Base-by-base conservation (phyloP, 2,329 filamentous ascomycete genomes). In the Pyricularia sp. region DNA sequence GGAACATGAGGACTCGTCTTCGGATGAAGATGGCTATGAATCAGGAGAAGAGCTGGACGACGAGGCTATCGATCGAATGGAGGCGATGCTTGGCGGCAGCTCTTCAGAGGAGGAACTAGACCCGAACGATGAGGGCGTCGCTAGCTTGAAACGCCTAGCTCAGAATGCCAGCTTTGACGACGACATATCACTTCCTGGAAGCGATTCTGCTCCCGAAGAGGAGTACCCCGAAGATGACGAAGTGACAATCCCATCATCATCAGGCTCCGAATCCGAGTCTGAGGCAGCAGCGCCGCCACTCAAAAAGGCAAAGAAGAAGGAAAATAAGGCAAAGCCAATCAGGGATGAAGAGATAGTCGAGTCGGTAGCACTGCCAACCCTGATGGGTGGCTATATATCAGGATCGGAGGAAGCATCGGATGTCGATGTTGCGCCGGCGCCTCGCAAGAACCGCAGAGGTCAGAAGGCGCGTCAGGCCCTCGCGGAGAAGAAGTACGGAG, bases 301-400 rank as follows among this genome's bases (percentile, higher is more conserved):
- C 60, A 63, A 64, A 30, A 64, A 64, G 30, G 63, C 57, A 6
- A 64, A 60, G 31, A 63, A 30, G 16, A 40, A 40, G 4, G 60
- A 62, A 1, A 67, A 67, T 7, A 26, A 62, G n/a, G 67, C 68
- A 31, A 69, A 68, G 40, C 7, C 64, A 40, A 57, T 68, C 31
- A 62, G 64, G 33, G 68, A 68, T n/a, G 66, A 69, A 24, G 73
- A 71, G 40, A 62, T 65, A 10, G 53, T 53, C 16, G 66, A 68
- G 62, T 84, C 88, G 0, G 84, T 84, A 0, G 91, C 92, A 72
- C 77, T 94, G 1, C 90, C 90, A 0, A 86, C 87, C 1, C 82
- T 94, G 19, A 90, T 91, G 82, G 88, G 86, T 24, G 89, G 89
- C 65, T 96, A 93, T 76, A 83, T 90, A 70, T 91, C 89, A 2